Conservation (phyloP, 2,329 filamentous ascomycete genomes). For the Emergomyces orientalis region DNA sequence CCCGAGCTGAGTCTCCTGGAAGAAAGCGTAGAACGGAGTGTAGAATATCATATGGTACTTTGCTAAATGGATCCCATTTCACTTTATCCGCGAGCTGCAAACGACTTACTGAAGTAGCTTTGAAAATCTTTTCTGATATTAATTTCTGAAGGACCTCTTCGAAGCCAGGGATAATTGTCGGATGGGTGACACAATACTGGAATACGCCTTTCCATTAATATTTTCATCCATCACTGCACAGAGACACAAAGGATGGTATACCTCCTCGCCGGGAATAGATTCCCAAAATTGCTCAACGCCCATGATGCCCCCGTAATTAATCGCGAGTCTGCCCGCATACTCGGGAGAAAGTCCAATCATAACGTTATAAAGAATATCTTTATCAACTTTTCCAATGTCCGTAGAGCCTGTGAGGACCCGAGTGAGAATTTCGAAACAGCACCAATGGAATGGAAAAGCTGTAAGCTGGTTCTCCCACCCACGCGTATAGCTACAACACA, state of each 20-base stretch:
- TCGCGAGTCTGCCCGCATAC: background rate
- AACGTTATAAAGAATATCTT: constrained; percentile 6
- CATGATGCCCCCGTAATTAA: background rate
- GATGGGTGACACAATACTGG: constrained; percentile 2
- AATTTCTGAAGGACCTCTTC: background rate
- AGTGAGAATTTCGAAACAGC: constrained; percentile 8
- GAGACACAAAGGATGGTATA: background rate
- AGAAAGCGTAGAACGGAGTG: constrained; percentile 1
- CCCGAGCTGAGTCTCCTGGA: constrained; percentile 3
- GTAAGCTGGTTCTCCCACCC: too few relatives aligned
- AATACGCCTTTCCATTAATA: background rate
- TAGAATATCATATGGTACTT: constrained; percentile 7
- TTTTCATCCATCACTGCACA: background rate
- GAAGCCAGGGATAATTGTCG: constrained; percentile 1
- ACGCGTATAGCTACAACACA: background rate
- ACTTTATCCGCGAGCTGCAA: constrained; percentile 2
- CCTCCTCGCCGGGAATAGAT: constrained; percentile 7
- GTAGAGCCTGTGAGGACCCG: background rate
- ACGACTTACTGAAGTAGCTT: background rate
- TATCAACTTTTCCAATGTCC: background rate
- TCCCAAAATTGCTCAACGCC: constrained; percentile 6
- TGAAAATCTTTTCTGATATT: background rate
- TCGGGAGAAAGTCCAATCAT: background rate
- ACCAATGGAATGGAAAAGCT: constrained; percentile 9
- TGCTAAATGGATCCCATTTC: constrained; percentile 2